phyloP scores from a whole-genome alignment of 305 asterid species.

The Caryopteris hybrid region DNA sequence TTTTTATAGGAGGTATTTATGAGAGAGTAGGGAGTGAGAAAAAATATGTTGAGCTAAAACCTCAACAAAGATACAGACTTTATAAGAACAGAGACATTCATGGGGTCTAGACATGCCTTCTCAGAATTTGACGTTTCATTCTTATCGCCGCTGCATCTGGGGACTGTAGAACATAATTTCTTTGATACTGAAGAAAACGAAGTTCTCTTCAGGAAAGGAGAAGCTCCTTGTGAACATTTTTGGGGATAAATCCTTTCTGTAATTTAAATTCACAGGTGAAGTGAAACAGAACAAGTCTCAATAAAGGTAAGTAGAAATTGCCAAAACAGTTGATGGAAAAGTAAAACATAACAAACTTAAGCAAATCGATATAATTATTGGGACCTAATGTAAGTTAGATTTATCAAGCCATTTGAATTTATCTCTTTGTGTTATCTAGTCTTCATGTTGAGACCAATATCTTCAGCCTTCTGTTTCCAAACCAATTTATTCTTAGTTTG shows the following conservation, averaged over 20 bases:
- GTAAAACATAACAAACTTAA: neutral
- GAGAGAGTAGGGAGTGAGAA: neutral
- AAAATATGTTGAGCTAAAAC: neutral
- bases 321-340: neutral
- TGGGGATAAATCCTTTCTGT: conserved; percentile 37
- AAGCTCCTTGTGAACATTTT: conserved; percentile 18
- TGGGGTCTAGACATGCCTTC: conserved; percentile 43
- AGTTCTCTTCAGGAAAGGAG: too few relatives aligned
- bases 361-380: neutral
- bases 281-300: neutral
- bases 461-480: neutral
- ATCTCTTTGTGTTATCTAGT: neutral
- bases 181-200: conserved; percentile 26
- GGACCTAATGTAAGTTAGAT: neutral
- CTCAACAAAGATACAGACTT: neutral
- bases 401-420: neutral
- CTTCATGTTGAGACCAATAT: neutral
- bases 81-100: neutral
- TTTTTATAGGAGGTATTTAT: neutral
- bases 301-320: neutral
- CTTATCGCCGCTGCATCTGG: conserved; percentile 48
- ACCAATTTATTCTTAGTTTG: neutral
- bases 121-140: conserved; percentile 44
- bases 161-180: conserved; percentile 31
- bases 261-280: conserved; percentile 14